Base-by-base conservation (phyloP, 495 filamentous ascomycete genomes). In the Parmelia sp. region DNA sequence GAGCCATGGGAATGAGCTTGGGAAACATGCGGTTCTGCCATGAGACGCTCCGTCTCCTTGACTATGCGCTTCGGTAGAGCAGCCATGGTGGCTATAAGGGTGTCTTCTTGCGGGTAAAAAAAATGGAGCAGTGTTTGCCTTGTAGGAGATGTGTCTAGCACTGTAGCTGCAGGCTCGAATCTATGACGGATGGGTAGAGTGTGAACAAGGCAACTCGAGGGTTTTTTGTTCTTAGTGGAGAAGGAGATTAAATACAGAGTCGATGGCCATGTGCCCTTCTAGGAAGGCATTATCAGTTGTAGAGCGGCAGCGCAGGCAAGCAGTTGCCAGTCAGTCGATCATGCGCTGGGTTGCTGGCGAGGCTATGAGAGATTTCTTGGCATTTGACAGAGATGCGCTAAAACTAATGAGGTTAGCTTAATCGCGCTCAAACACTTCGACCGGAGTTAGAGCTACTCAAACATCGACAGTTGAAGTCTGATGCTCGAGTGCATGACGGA, bases 31-130 rank as follows among this genome's bases (percentile, higher is more conserved):
- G 94, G 93, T 74, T 99, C 94, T 60, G 90, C 89, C 85, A 96
- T 90, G 60, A 99, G 84, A 68, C 94, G 88, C 78, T 99, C 93
- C 7, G 94, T 99, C 82, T 99, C 94, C 77, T 99, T 99, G 66
- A 97, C 82, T 66, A 99, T 99, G 68, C 94, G 81, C 81, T 99
- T 99, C 4, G 94, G 93, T 62, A 97, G 83, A 40, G 89, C 86
- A 42, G 90, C 86, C 85, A 89, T 88, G 47, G 15, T 60, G 55
- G 25, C 47, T 59, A 17, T 25, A 21, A 29, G 35, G 36, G 19
- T n/a, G n/a, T n/a, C n/a, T n/a, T n/a, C n/a, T n/a, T n/a, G n/a
- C n/a, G n/a, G n/a, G n/a, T n/a, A n/a, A n/a, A n/a, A n/a, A n/a
- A n/a, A n/a, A 37, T 39, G 12, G 14, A 31, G 27, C 27, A 19